phyloP scores from a whole-genome alignment of 1,284 basidiomycete species.

The Rhodotorula sp. region DNA sequence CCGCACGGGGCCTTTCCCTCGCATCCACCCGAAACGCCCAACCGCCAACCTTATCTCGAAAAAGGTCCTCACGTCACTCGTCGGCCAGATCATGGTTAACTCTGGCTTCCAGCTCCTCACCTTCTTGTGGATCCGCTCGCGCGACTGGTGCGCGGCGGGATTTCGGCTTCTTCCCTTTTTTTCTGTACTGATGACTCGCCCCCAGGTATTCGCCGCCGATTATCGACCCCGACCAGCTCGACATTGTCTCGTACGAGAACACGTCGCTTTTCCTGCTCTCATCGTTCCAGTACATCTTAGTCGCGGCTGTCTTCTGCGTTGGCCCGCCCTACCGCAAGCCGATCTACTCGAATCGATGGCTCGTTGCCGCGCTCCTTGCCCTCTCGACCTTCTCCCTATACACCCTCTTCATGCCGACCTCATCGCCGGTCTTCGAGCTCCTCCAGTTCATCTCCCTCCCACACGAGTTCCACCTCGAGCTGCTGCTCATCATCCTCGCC shows the following conservation, averaged over 20 bases:
- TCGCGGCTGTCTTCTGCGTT: conserved; percentile 95
- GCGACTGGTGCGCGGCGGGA: conserved; percentile 64
- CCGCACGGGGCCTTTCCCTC: conserved; percentile 81
- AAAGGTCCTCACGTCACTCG: conserved; percentile 88
- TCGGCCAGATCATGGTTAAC: conserved; percentile 89
- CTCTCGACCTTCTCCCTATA: conserved; percentile 70
- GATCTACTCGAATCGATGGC: conserved; percentile 89
- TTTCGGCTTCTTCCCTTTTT: not conserved
- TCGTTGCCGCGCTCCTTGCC: conserved; percentile 64
- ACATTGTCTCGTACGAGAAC: conserved; percentile 92
- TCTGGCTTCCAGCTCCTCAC: conserved; percentile 78
- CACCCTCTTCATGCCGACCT: conserved; percentile 67
- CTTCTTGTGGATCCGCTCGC: conserved; percentile 81
- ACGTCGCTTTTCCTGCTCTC: conserved; percentile 88
- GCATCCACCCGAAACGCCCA: conserved; percentile 83
- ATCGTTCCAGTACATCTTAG: conserved; percentile 97
- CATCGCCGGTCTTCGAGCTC: conserved; percentile 60
- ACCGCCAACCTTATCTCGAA: conserved; percentile 95
- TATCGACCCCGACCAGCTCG: conserved; percentile 68
- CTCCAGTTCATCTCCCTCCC: conserved; percentile 80
- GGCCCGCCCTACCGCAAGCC: conserved; percentile 93
- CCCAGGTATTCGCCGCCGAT: conserved; percentile 58
- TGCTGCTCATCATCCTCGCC: conserved; percentile 66
- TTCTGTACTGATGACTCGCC: not conserved
- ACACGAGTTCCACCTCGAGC: conserved; percentile 62